phyloP scores from a whole-genome alignment of 2,329 filamentous ascomycete species.

The Cladophialophora bantiana region DNA sequence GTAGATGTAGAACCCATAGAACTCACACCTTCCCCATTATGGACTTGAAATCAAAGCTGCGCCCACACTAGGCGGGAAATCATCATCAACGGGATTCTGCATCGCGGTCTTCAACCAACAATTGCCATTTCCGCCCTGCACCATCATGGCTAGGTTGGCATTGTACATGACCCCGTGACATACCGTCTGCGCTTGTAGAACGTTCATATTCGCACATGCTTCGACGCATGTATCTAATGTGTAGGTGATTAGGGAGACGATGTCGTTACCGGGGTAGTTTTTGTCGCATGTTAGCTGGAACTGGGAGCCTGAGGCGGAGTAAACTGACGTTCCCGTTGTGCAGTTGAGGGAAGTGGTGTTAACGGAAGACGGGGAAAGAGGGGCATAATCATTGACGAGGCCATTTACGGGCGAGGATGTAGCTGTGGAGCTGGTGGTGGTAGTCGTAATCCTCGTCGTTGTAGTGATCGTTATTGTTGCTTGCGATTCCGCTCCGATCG shows the following conservation, averaged over 20 bases:
- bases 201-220: constrained; percentile 2
- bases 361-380: neutral
- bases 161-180: constrained; percentile 10
- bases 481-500: neutral
- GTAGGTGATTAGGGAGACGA: neutral
- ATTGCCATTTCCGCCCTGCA: neutral
- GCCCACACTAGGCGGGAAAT: neutral
- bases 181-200: neutral
- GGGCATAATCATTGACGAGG: neutral
- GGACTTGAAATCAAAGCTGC: neutral
- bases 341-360: constrained; percentile 5
- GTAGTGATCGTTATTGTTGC: neutral
- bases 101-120: constrained; percentile 10
- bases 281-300: constrained; percentile 7
- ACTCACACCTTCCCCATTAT: too few species aligned
- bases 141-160: neutral
- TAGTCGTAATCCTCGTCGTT: neutral
- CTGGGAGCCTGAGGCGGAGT: neutral
- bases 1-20: too few species aligned
- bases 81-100: neutral
- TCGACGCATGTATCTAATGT: constrained; percentile 6
- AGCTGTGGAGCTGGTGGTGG: neutral
- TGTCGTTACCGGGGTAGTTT: constrained; percentile 12
- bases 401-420: neutral
- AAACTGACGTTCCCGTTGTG: neutral